These are phyloP conservation scores for Phytopythium boreale DNA, from an alignment of 352 stramenopile genomes.

Conservation along the genomic window DNA sequence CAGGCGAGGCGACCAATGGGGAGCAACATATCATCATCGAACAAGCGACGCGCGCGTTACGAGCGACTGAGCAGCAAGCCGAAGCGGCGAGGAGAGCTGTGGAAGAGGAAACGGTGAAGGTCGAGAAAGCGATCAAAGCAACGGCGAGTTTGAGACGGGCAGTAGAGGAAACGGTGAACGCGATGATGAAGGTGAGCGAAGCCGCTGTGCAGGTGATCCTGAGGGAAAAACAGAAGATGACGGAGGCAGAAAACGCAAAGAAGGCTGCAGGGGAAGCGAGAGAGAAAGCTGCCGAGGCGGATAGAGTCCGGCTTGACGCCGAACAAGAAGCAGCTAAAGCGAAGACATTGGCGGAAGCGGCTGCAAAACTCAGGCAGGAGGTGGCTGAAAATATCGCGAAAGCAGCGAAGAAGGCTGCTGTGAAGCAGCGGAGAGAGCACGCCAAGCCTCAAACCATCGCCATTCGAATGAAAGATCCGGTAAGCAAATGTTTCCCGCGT, in stretches of 20 bases:
- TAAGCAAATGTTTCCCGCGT: neutral
- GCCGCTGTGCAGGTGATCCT: neutral
- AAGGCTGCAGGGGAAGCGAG: neutral
- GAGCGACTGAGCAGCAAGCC: neutral
- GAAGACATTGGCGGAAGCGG: neutral
- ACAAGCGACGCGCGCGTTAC: neutral
- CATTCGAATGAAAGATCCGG: neutral
- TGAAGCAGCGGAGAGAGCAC: neutral
- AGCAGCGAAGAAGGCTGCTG: neutral
- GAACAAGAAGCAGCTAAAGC: neutral
- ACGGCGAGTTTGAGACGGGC: neutral
- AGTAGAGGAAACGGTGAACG: neutral
- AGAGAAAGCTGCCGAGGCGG: neutral
- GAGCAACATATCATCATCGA: neutral
- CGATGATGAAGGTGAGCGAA: slow-evolving; percentile 1
- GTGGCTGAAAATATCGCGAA: neutral
- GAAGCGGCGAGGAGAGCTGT: neutral
- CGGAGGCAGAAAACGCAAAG: neutral
- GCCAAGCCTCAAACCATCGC: neutral
- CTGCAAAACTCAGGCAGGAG: neutral
- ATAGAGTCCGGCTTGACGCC: neutral
- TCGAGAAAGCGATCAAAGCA: neutral
- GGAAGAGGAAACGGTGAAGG: neutral
- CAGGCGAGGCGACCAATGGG: neutral
- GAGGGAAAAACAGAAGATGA: neutral